Percentiles rank a stretch among this genome's conserved stretches.
phyloP scores from a whole-genome alignment of 1,284 basidiomycete species.

The Cryptococcus floricola region DNA sequence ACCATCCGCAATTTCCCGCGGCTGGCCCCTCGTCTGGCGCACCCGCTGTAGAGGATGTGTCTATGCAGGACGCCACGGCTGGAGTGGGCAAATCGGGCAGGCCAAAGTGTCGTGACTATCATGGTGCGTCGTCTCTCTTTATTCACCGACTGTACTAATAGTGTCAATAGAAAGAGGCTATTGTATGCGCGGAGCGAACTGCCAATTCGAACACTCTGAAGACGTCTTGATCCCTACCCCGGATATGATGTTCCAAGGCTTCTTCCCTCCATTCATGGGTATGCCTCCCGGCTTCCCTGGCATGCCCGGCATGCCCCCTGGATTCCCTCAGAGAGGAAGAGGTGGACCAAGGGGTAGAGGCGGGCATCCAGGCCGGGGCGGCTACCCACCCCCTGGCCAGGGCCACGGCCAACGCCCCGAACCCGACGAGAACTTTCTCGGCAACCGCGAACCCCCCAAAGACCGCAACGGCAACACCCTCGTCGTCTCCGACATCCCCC shows the following conservation, averaged over 20 bases:
- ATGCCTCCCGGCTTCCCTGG: constrained; percentile 3
- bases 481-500: constrained; percentile 90
- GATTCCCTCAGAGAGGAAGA: constrained; percentile 56
- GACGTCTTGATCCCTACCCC: constrained; percentile 49
- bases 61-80: background rate
- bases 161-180: constrained; percentile 68
- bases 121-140: constrained; percentile 60
- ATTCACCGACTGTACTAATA: constrained; percentile 5
- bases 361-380: constrained; percentile 35
- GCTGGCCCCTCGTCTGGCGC: constrained; percentile 25
- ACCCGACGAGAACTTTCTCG: constrained; percentile 19
- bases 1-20: constrained; percentile 3
- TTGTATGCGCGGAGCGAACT: constrained; percentile 82
- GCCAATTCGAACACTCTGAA: constrained; percentile 86
- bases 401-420: background rate
- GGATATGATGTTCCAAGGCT: constrained; percentile 47
- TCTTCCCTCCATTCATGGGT: constrained; percentile 35
- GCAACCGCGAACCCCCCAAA: constrained; percentile 37
- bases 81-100: constrained; percentile 5
- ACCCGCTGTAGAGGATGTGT: constrained; percentile 1
- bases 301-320: constrained; percentile 14
- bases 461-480: constrained; percentile 72
- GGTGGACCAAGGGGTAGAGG: constrained; percentile 35
- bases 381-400: background rate
- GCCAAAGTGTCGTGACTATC: constrained; percentile 71